Evolutionary conservation across 129 eudicot genomes (phyloP).

Genomic region (Kitagawia praeruptora): DNA sequence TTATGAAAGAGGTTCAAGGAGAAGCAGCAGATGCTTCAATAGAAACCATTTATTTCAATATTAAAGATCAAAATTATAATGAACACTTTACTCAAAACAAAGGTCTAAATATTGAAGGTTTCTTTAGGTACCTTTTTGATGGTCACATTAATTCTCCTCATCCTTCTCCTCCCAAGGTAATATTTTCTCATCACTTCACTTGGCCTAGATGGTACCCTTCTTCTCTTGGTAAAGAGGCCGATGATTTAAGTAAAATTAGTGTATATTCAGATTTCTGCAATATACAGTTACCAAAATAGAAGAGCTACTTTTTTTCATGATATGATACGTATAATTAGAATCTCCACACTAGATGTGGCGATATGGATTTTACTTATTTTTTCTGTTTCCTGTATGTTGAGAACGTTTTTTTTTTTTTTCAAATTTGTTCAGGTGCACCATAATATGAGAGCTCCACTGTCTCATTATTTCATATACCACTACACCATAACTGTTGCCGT

Average conservation of each 20-base stretch:
- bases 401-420: too few species aligned
- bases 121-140: conserved; percentile 7
- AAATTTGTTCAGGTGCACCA: conserved; percentile 32
- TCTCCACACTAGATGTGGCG: not conserved
- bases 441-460: conserved; percentile 46
- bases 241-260: not conserved
- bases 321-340: not conserved
- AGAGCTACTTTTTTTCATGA: not conserved
- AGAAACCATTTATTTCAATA: not conserved
- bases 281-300: not conserved
- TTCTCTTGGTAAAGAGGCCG: not conserved
- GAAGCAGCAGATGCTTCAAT: conserved; percentile 22
- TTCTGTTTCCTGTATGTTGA: not conserved
- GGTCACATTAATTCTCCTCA: conserved; percentile 12
- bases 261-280: not conserved
- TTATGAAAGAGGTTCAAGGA: conserved; percentile 25
- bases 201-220: not conserved
- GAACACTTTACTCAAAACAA: not conserved
- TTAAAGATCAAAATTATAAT: not conserved
- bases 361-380: not conserved
- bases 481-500: too few species aligned
- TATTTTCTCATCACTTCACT: not conserved
- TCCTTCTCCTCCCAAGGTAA: conserved; percentile 11
- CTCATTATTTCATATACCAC: conserved; percentile 48
- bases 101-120: conserved; percentile 6